Evolutionary conservation across 306 rosid genomes (phyloP).

Genomic region (Quercus engelmannii): DNA sequence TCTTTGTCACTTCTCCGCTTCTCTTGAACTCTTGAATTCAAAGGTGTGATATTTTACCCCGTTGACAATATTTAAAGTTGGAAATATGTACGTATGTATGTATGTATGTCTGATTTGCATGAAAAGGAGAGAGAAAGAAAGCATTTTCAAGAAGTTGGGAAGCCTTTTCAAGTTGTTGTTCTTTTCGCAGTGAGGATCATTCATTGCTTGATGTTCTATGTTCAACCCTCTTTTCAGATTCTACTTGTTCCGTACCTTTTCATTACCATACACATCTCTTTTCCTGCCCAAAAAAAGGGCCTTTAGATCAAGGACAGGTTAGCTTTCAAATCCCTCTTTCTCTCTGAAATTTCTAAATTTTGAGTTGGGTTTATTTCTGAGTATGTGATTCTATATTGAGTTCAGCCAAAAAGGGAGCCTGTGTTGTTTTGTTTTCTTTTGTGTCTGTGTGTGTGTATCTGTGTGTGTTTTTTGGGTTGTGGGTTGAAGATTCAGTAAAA

Average conservation of each 20-base stretch:
- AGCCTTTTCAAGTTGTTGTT: neutral
- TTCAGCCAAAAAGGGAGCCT: conserved; percentile 2
- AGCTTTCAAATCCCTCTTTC: neutral
- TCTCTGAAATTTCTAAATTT: neutral
- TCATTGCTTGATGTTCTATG: neutral
- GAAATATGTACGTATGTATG: neutral
- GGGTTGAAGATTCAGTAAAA: neutral
- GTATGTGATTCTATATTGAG: neutral
- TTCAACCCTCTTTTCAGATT: neutral
- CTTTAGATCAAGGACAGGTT: neutral
- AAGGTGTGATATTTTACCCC: neutral
- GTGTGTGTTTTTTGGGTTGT: neutral
- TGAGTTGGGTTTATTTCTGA: neutral
- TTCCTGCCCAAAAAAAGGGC: neutral
- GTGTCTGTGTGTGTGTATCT: neutral
- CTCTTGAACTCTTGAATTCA: neutral
- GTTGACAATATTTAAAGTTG: conserved; percentile 1
- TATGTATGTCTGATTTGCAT: neutral
- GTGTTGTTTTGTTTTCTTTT: conserved; percentile 3
- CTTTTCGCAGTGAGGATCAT: neutral
- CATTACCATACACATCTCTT: neutral
- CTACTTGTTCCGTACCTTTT: neutral
- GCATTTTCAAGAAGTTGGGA: conserved; percentile 1
- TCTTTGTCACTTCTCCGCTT: conserved; percentile 11
- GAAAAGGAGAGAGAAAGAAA: neutral